Evolutionary conservation across 2,329 filamentous ascomycete genomes (phyloP), one percentile per base, ranked within the genome.

Genomic region (Trichocomaceae sp.): DNA sequence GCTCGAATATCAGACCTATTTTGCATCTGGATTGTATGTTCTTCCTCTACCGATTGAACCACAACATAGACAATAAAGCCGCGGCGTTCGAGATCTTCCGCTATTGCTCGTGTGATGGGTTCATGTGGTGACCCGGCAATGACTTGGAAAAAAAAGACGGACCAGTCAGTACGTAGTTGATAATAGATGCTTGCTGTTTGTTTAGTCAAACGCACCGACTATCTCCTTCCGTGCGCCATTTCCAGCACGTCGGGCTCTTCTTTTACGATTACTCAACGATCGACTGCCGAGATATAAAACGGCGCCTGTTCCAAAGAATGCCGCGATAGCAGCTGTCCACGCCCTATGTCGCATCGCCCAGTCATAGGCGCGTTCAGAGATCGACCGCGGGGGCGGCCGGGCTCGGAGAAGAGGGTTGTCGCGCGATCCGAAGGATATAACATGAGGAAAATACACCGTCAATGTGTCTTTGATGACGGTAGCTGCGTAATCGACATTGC

Each of bases 41-140:
- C 50, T 39, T 57, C 55, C 37, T 57, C 55, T 8, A 41, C 52
- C 3, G 56, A 55, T 23, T 57, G 56, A 13, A 97, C 84, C 59
- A 87, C 75, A 35, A 99, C 79, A 69, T 90, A 99, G 54, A 97
- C 89, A 58, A 97, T 88, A 69, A 95, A 97, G 4, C 93, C 93
- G 60, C 90, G 83, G 57, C 90, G 80, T 73, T 97, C 93, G 61
- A 99, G 77, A 66, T 99, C 93, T 47, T 91, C 74, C 2, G 90
- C 84, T 52, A 97, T 77, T 10, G 89, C 90, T 64, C 85, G 86
- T 6, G 90, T 92, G 65, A 96, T 79, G 15, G 91, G 87, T 64
- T 95, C 84, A 49, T 86, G 83, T 6, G 90, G 87, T 19, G 89
- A 90, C n/a, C 92, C 92, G 20, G 90, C 90, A 59, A 97, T 81